Evolutionary conservation across 768 basidiomycete species (phyloP), one percentile per base, ranked within the genome.

Genomic region (Auricularia auricula-judae): DNA sequence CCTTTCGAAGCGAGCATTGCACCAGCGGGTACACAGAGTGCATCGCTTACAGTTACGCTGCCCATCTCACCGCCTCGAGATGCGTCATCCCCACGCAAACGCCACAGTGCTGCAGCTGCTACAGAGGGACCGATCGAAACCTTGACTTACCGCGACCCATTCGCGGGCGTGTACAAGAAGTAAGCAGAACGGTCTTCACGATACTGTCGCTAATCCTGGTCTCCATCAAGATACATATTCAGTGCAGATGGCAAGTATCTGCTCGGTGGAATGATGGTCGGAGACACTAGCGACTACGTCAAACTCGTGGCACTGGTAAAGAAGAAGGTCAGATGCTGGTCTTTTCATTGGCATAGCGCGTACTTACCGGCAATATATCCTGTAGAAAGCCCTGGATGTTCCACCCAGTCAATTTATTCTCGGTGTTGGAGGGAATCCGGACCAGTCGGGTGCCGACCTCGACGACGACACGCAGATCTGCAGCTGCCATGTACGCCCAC

Each of bases 231-330:
- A 70, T 88, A 87, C 66, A 82, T 89, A 53, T 89, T 89, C 71
- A 85, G 81, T 11, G 79, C 79, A 7, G 86, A 89, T 69, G 88
- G 88, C 11, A 84, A 86, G 72, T 80, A 86, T 67, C 76, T 91
- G 12, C 74, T 91, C 3, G 88, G 88, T 12, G 88, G 88, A 3
- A 87, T 88, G 82, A 87, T 89, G 86, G 81, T 91, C n/a, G 88
- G 88, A 2, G 86, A 88, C 69, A 82, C 82, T 10, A 78, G 76
- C 43, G 85, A 87, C 70, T 88, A 84, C 69, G 80, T 84, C 64
- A 88, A 88, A 72, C 77, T 89, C 14, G 79, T 89, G n/a, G 76
- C 83, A 12, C 76, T 89, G 36, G 84, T 87, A 35, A 87, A 86
- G 76, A 88, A 88, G 77, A 84, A 83, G 76, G 85, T 80, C 64